These are phyloP conservation scores for Allium cepa DNA, from an alignment of 106 monocot species.

Conservation along the genomic window DNA sequence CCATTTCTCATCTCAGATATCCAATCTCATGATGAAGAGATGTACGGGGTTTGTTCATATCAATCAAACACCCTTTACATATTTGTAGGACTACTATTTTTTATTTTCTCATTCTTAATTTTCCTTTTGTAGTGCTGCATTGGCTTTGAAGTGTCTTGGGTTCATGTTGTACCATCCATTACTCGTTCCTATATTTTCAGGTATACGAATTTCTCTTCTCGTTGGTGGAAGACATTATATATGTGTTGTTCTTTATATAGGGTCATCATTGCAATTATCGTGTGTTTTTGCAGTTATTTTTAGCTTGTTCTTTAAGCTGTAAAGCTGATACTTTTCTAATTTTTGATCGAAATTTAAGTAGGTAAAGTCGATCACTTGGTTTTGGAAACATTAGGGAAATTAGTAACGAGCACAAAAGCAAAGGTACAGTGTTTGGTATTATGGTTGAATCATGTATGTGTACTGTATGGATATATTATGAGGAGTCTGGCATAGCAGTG, in stretches of 20 bases:
- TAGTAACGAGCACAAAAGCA: constrained; percentile 35
- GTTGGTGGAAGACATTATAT: neutral
- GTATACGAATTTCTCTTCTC: constrained; percentile 2
- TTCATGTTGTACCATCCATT: constrained; percentile 64
- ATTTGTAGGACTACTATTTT: neutral
- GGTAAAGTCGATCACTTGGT: constrained; percentile 20
- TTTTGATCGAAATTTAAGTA: neutral
- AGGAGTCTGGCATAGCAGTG: neutral
- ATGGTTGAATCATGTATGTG: neutral
- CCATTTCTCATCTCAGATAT: constrained; percentile 37
- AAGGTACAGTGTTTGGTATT: constrained; percentile 30
- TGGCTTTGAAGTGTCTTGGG: constrained; percentile 60
- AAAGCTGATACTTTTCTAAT: neutral
- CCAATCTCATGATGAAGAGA: constrained; percentile 40
- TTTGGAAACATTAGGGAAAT: constrained; percentile 32
- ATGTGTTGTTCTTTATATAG: no score
- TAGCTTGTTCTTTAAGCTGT: neutral
- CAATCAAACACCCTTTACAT: neutral
- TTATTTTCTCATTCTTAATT: neutral
- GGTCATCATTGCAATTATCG: no score
- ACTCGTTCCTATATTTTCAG: constrained; percentile 26
- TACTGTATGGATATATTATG: neutral
- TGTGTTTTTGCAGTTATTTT: no score
- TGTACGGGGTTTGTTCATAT: constrained; percentile 16
- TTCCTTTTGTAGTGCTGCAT: constrained; percentile 27